A percentile compares a stretch with the other conserved stretches of the same genome.
Conservation (phyloP, 345 rosid species). For the Isatis tinctoria region DNA sequence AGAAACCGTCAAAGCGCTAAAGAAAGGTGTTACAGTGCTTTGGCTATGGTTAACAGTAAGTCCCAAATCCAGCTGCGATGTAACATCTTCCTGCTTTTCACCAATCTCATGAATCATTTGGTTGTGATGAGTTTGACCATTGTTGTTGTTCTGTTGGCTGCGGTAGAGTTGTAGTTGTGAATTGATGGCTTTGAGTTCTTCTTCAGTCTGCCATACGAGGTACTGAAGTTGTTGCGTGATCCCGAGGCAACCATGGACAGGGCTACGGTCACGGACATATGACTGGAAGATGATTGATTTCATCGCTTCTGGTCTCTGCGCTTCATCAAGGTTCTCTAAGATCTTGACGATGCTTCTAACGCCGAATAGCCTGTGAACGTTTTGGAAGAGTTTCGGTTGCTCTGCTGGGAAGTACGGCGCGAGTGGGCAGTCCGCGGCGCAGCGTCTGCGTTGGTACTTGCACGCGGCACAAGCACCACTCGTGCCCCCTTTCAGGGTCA, state of each 20-base stretch:
- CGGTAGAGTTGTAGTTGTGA: constrained; percentile 59
- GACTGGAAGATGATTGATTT: constrained; percentile 72
- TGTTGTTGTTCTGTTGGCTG: constrained; percentile 38
- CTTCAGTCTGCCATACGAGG: constrained; percentile 49
- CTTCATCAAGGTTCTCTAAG: constrained; percentile 45
- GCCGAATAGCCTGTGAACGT: constrained; percentile 78
- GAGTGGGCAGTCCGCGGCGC: constrained; percentile 61
- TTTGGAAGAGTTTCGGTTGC: constrained; percentile 62
- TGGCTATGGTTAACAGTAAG: constrained; percentile 39
- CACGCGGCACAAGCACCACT: constrained; percentile 96
- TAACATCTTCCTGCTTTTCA: constrained; percentile 36
- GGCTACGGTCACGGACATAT: constrained; percentile 58
- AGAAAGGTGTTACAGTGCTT: not conserved
- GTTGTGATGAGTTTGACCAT: not conserved
- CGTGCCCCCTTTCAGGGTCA: constrained; percentile 90
- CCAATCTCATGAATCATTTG: constrained; percentile 22
- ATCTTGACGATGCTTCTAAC: constrained; percentile 71
- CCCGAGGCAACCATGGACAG: constrained; percentile 76
- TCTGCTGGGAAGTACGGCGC: constrained; percentile 87
- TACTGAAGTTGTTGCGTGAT: constrained; percentile 44
- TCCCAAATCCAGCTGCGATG: constrained; percentile 68
- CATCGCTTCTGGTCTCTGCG: constrained; percentile 66
- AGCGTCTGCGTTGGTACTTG: constrained; percentile 80
- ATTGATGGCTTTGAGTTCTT: constrained; percentile 57
- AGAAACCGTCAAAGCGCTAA: constrained; percentile 10